phyloP scores from a whole-genome alignment of 495 filamentous ascomycete genomes.

The Penicillium psychrofluorescens region DNA sequence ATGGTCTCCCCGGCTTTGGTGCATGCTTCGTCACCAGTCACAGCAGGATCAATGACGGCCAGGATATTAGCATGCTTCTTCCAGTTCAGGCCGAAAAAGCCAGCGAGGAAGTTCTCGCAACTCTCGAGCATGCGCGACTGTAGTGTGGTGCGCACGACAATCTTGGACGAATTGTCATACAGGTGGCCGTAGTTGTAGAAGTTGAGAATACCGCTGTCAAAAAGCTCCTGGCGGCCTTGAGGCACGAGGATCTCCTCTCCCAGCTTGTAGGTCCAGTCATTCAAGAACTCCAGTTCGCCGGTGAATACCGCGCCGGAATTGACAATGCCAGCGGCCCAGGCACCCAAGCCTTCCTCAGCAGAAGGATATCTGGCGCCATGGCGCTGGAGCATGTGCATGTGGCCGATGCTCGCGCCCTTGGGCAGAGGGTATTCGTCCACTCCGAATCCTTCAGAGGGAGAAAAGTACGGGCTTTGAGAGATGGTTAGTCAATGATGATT shows the following conservation, averaged over 20 bases:
- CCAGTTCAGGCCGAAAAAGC: conserved; percentile 57
- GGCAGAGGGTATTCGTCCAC: conserved; percentile 50
- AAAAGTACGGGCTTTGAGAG: conserved; percentile 11
- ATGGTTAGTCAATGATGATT: neutral
- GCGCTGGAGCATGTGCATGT: conserved; percentile 43
- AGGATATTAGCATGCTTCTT: conserved; percentile 44
- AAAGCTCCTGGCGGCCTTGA: conserved; percentile 42
- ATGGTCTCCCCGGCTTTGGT: conserved; percentile 21
- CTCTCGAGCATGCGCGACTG: conserved; percentile 43
- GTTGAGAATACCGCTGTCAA: conserved; percentile 46
- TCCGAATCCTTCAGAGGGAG: conserved; percentile 38
- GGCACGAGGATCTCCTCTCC: conserved; percentile 45
- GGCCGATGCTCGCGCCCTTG: conserved; percentile 45
- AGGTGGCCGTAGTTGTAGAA: conserved; percentile 55
- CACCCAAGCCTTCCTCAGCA: conserved; percentile 15
- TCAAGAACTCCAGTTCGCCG: conserved; percentile 44
- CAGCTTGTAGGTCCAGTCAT: conserved; percentile 40
- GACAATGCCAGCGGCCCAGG: conserved; percentile 24
- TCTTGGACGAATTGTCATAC: conserved; percentile 52
- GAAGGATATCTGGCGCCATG: conserved; percentile 40
- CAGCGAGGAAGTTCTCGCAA: conserved; percentile 41
- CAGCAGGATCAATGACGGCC: conserved; percentile 39
- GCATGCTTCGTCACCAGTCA: conserved; percentile 29
- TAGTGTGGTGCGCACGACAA: conserved; percentile 54
- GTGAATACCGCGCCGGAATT: conserved; percentile 29